phyloP scores from a whole-genome alignment of 805 yeast genomes.

The Grigorovia transvaalensis region DNA sequence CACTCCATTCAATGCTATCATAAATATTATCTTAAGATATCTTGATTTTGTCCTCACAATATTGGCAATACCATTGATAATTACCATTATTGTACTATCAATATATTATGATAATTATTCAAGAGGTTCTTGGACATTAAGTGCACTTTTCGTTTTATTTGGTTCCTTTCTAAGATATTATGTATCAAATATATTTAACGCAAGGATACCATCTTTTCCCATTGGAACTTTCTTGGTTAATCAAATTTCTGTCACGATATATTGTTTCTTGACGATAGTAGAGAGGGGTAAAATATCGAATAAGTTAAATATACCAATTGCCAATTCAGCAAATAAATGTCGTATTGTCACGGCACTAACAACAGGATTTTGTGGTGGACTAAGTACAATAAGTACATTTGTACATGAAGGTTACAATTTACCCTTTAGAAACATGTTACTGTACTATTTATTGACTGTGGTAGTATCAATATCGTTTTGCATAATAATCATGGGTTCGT shows the following conservation, averaged over 20 bases:
- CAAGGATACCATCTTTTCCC: slow-evolving; percentile 37
- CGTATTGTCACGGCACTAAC: slow-evolving; percentile 44
- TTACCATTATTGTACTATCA: slow-evolving; percentile 19
- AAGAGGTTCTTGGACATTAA: slow-evolving; percentile 57
- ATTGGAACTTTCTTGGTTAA: slow-evolving; percentile 44
- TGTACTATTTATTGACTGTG: slow-evolving; percentile 44
- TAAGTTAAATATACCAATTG: slow-evolving; percentile 17
- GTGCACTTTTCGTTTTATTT: slow-evolving; percentile 58
- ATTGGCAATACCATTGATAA: slow-evolving; percentile 16
- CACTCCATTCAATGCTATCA: background rate
- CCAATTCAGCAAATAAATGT: slow-evolving; percentile 32
- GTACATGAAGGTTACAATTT: slow-evolving; percentile 49
- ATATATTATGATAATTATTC: slow-evolving; percentile 32
- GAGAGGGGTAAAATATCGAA: slow-evolving; percentile 31
- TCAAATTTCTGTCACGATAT: slow-evolving; percentile 27
- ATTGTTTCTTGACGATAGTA: slow-evolving; percentile 16
- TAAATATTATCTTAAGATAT: background rate
- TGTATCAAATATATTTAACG: slow-evolving; percentile 42
- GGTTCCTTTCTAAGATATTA: slow-evolving; percentile 55
- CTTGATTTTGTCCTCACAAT: slow-evolving; percentile 1
- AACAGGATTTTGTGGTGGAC: slow-evolving; percentile 61
- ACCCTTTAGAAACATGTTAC: slow-evolving; percentile 31
- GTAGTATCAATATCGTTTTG: slow-evolving; percentile 37
- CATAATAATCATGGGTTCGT: slow-evolving; percentile 59
- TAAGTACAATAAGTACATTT: slow-evolving; percentile 72